Conservation (phyloP, 805 yeast species). For the Hanseniaspora pseudoguilliermondii region DNA sequence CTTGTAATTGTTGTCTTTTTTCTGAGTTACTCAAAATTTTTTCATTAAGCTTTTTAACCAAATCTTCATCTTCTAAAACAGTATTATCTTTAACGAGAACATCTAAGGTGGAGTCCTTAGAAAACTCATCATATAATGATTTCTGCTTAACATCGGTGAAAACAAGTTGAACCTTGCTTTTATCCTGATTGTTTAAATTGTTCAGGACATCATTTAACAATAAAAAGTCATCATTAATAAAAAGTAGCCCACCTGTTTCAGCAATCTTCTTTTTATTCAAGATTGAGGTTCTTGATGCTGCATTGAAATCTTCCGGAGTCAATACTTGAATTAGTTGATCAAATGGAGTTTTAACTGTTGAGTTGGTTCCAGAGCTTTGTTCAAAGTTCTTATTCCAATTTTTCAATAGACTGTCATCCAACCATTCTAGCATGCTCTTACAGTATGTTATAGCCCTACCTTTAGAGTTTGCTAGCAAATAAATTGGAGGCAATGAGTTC, state of each 20-base stretch:
- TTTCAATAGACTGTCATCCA: constrained; percentile 73
- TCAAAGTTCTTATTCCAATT: constrained; percentile 63
- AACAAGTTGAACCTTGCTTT: not conserved
- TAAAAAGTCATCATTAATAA: constrained; percentile 8
- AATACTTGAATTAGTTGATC: constrained; percentile 49
- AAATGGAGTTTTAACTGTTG: constrained; percentile 48
- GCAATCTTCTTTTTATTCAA: constrained; percentile 20
- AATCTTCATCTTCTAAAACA: not conserved
- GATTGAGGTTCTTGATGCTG: not conserved
- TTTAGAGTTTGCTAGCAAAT: constrained; percentile 66
- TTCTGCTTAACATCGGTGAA: constrained; percentile 4
- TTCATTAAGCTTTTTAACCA: constrained; percentile 12
- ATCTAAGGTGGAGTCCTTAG: not conserved
- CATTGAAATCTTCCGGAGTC: constrained; percentile 40
- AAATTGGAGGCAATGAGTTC: constrained; percentile 46
- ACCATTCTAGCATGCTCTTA: constrained; percentile 87
- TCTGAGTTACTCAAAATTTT: constrained; percentile 15
- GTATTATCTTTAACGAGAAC: not conserved
- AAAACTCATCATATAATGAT: not conserved
- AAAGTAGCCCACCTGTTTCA: constrained; percentile 19
- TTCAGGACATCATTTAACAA: constrained; percentile 7
- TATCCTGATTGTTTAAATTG: not conserved
- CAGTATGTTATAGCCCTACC: constrained; percentile 70
- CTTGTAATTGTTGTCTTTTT: constrained; percentile 18
- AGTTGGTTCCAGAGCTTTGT: not conserved